Conservation (phyloP, 495 filamentous ascomycete species). For the Aspergillus cavernicola region DNA sequence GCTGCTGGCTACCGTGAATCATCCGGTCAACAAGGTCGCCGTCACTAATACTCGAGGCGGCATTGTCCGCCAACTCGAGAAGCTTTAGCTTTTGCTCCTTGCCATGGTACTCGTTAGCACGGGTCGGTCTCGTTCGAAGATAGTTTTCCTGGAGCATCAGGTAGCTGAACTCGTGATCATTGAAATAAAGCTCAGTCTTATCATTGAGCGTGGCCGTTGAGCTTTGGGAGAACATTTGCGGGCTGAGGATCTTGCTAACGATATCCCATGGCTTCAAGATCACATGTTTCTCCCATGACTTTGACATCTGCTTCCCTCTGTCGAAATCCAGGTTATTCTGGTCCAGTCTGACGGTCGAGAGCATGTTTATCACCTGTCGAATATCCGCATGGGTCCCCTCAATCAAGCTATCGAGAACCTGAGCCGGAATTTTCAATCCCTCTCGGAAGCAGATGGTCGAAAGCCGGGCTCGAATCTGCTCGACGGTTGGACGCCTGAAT, state of each 20-base stretch:
- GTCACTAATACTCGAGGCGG: slow-evolving; percentile 93
- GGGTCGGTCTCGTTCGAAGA: slow-evolving; percentile 70
- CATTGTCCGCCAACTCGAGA: slow-evolving; percentile 79
- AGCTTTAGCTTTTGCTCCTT: slow-evolving; percentile 70
- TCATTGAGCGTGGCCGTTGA: slow-evolving; percentile 88
- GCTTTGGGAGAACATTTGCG: slow-evolving; percentile 75
- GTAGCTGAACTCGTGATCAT: slow-evolving; percentile 94
- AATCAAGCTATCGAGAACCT: slow-evolving; percentile 90
- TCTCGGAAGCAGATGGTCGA: slow-evolving; percentile 94
- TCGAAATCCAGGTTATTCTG: slow-evolving; percentile 74
- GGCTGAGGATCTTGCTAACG: slow-evolving; percentile 81
- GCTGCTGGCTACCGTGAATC: slow-evolving; percentile 97
- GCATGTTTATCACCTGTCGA: slow-evolving; percentile 97
- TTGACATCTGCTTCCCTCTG: slow-evolving; percentile 85
- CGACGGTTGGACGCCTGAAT: slow-evolving; percentile 83
- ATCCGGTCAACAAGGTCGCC: slow-evolving; percentile 95
- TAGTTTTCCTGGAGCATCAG: slow-evolving; percentile 99
- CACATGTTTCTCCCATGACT: slow-evolving; percentile 96
- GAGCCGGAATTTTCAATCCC: slow-evolving; percentile 75
- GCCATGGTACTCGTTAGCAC: slow-evolving; percentile 52
- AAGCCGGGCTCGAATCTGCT: slow-evolving; percentile 83
- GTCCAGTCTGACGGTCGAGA: slow-evolving; percentile 88
- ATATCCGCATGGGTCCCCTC: slow-evolving; percentile 95
- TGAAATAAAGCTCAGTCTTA: slow-evolving; percentile 98
- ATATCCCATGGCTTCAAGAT: slow-evolving; percentile 98